Evolutionary conservation across 2,329 filamentous ascomycete genomes (phyloP).

Genomic region (Colletotrichum siamense): DNA sequence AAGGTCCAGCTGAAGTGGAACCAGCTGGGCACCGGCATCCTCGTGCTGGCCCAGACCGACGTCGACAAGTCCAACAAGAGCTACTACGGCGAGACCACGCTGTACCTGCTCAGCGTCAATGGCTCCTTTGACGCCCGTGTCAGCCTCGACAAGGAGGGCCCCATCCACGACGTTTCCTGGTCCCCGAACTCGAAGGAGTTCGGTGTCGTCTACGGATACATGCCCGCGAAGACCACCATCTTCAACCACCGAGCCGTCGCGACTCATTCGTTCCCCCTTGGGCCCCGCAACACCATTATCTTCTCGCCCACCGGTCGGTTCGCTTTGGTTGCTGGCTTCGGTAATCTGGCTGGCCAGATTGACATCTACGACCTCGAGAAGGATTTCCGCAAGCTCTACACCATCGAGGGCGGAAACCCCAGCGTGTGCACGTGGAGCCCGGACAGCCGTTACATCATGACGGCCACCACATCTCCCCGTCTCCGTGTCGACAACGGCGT

Average conservation of each 20-base stretch:
- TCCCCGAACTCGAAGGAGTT: conserved; percentile 98
- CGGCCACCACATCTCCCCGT: conserved; percentile 94
- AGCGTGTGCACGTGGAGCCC: conserved; percentile 98
- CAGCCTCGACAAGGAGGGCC: conserved; percentile 92
- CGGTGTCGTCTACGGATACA: conserved; percentile 95
- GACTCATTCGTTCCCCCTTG: conserved; percentile 84
- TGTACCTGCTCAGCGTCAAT: conserved; percentile 92
- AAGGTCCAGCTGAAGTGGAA: conserved; percentile 99
- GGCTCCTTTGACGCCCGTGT: conserved; percentile 93
- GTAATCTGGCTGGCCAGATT: conserved; percentile 96
- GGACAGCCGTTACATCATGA: conserved; percentile 93
- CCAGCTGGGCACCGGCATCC: conserved; percentile 83
- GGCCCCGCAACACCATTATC: conserved; percentile 89
- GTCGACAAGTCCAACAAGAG: conserved; percentile 99
- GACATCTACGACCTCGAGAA: conserved; percentile 97
- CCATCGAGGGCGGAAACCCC: conserved; percentile 93
- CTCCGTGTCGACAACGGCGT: conserved; percentile 96
- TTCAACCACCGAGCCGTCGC: conserved; percentile 89
- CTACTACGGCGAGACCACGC: conserved; percentile 97
- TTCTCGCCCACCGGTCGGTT: conserved; percentile 96
- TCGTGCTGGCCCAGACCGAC: conserved; percentile 96
- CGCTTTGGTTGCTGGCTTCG: conserved; percentile 92
- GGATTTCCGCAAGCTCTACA: conserved; percentile 90
- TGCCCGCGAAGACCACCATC: conserved; percentile 98
- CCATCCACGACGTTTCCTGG: conserved; percentile 98